Evolutionary conservation across 2,329 filamentous ascomycete genomes (phyloP), one percentile per base, ranked within the genome.

Genomic region (Monosporascus sp.): DNA sequence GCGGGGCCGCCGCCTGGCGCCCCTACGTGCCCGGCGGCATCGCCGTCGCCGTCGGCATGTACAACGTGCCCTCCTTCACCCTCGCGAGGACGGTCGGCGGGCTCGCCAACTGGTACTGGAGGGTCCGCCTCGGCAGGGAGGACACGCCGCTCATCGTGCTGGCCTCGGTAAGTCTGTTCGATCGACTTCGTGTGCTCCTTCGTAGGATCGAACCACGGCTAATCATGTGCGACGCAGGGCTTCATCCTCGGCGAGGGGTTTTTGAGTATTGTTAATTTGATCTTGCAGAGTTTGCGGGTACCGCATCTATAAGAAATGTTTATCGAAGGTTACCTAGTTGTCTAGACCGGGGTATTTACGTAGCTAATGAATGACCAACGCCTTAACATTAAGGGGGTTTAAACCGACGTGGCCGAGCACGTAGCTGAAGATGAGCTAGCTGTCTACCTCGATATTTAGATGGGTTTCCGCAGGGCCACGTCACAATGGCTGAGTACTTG

Each of bases 31-130:
- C 94, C 0, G 93, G 94, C 7, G 94, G 94, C 0, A 97, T 99
- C 64, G 93, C 94, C 3, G 93, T 99, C 20, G 94, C 94, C 39
- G 90, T 97, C 63, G 92, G 94, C 48, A 99, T 99, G 85, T 99
- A 97, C 73, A 99, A 97, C 64, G 90, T 93, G 0, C 94, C 94
- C 0, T 96, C 90, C 0, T 99, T 99, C 67, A 99, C 94, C 0
- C 76, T 99, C 38, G 92, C 94, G 0, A 78, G 94, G 57, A 89
- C 90, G 0, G 83, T 90, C 9, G 94, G 94, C 3, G 94, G 94
- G 0, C 48, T 83, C 7, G 61, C 81, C 27, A 86, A 83, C 58
- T 91, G 88, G 79, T 94, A 88, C 72, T 97, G 91, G 91, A 77
- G 76, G 50, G 74, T 74, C 68, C 65, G 72, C 69, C 66, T 71